phyloP scores from a whole-genome alignment of 2,329 filamentous ascomycete species.

The Epicoccum nigrum region DNA sequence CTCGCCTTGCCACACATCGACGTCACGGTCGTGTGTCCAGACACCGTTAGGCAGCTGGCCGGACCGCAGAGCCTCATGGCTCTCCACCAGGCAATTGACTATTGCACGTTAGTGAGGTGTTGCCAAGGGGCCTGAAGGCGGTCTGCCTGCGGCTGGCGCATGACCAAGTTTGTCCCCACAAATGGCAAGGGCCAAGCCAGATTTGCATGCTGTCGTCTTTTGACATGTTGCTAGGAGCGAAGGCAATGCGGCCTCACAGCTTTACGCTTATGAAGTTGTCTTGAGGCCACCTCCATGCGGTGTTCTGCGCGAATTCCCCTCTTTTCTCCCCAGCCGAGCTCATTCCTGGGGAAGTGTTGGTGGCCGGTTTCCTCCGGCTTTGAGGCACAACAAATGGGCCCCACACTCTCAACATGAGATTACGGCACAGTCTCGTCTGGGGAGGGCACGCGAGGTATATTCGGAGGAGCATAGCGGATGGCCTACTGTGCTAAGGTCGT shows the following conservation, averaged over 20 bases:
- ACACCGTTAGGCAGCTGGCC: slow-evolving; percentile 4
- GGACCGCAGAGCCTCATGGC: slow-evolving; percentile 17
- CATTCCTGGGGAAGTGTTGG: slow-evolving; percentile 8
- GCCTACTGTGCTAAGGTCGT: slow-evolving; percentile 11
- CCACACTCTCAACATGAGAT: not conserved
- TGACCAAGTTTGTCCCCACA: not conserved
- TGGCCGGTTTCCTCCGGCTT: slow-evolving; percentile 13
- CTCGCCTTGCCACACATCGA: not conserved
- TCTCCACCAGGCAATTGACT: slow-evolving; percentile 14
- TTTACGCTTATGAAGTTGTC: not conserved
- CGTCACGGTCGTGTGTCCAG: slow-evolving; percentile 3
- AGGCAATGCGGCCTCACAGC: not conserved
- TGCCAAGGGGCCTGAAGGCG: slow-evolving; percentile 6
- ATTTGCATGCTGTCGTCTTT: not conserved
- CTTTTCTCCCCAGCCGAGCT: slow-evolving; percentile 6
- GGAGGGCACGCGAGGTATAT: slow-evolving; percentile 6
- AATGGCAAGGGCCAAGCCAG: not conserved
- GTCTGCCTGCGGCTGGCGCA: slow-evolving; percentile 7
- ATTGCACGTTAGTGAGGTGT: slow-evolving; percentile 15
- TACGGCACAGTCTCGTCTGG: slow-evolving; percentile 9
- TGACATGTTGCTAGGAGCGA: too few relatives aligned
- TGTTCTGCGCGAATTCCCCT: not conserved
- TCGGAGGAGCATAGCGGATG: slow-evolving; percentile 10
- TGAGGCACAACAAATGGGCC: not conserved
- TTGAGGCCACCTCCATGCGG: not conserved